Base-by-base conservation (phyloP, 345 rosid species). In the Lepidium didymum region DNA sequence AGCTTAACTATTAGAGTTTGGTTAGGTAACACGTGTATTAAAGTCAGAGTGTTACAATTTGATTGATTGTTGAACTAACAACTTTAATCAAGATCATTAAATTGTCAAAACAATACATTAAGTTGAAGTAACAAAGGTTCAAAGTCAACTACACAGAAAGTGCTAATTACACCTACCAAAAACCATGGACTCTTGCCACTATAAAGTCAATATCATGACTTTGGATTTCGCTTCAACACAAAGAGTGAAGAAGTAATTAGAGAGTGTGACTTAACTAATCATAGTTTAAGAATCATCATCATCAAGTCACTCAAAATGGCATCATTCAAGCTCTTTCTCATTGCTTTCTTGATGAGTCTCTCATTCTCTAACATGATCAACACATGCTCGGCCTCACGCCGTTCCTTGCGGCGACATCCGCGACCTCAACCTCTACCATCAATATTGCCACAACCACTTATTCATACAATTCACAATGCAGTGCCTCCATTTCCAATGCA, bases 71-170 rank as follows among this genome's bases (percentile, higher is more conserved):
- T 64, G 71, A 72, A 10, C 76, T 49, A 72, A 65, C 53, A 72
- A 65, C 45, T 19, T 29, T 1, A 18, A 37, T 56, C 7, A 55
- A 44, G 37, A 16, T 29, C 42, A 34, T 18, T 64, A 10, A 27
- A 25, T 53, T 54, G 64, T 62, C 69, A 62, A 51, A 23, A 23
- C 53, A 62, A 36, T 55, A 62, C 41, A 62, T 35, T 14, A 55
- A 64, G 76, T 72, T 72, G 76, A 72, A 36, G 59, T 46, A 72
- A 64, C 76, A 54, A 34, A 46, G 19, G 59, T 40, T 44, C 49
- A 61, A 27, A 44, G 11, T 40, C 62, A 70, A 70, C 63, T 21
- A 62, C 15, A 50, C 46, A 36, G 0, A 55, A 56, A 56, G 19
- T 3, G 15, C 49, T 49, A 61, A 27, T 1, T 8, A 58, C 65